Conservation (phyloP, 1,284 basidiomycete species). For the Caloboletus firmus region DNA sequence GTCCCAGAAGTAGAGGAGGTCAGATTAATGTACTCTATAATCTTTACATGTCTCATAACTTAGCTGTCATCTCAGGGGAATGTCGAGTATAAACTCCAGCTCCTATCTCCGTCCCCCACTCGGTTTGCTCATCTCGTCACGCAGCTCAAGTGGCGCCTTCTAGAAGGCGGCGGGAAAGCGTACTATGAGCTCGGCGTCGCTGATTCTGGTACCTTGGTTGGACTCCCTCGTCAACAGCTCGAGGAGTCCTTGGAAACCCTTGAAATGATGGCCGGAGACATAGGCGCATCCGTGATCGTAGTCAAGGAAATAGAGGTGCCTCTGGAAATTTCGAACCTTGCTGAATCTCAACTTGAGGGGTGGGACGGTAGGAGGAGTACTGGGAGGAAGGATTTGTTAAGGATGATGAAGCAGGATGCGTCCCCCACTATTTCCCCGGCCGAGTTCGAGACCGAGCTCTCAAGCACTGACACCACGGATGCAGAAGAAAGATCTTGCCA, state of each 20-base stretch:
- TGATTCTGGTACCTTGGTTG: conserved; percentile 84
- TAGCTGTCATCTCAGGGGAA: conserved; percentile 54
- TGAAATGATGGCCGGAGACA: conserved; percentile 89
- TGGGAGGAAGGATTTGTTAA: conserved; percentile 23
- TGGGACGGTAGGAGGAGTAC: conserved; percentile 30
- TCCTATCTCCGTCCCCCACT: conserved; percentile 65
- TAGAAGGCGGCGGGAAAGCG: conserved; percentile 88
- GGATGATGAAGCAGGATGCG: conserved; percentile 16
- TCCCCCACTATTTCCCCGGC: conserved; percentile 38
- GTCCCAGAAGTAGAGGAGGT: conserved; percentile 73
- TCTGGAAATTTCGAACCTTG: conserved; percentile 45
- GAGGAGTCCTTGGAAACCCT: conserved; percentile 80
- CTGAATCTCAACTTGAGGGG: conserved; percentile 29
- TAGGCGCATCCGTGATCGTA: conserved; percentile 85
- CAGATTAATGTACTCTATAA: conserved; percentile 4
- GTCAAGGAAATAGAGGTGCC: conserved; percentile 84
- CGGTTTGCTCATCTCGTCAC: conserved; percentile 83
- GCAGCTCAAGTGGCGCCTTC: conserved; percentile 91
- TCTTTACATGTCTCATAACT: neutral
- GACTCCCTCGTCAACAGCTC: conserved; percentile 73
- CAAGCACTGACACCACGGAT: conserved; percentile 33
- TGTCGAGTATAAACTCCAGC: conserved; percentile 85
- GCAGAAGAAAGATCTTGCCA: conserved; percentile 37
- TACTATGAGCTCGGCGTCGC: conserved; percentile 91
- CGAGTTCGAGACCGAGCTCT: conserved; percentile 38